These are phyloP conservation scores for Globisporangium canariense DNA, from an alignment of 352 stramenopile genomes.

Conservation along the genomic window DNA sequence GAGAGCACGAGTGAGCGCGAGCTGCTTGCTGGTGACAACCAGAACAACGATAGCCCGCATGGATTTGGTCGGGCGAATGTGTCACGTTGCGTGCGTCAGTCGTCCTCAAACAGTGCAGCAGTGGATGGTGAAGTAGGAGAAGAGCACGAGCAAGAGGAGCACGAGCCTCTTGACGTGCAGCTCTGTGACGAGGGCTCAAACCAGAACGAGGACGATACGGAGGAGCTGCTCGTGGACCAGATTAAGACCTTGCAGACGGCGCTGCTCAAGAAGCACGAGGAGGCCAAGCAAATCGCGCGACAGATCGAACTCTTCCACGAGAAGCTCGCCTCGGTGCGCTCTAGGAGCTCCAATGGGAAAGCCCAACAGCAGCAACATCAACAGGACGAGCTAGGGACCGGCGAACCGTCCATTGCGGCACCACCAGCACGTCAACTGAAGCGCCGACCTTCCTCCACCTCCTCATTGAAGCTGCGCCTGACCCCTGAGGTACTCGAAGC, in stretches of 20 bases:
- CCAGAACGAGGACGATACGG: constrained; percentile 54
- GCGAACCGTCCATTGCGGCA: neutral
- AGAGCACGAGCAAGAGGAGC: constrained; percentile 1
- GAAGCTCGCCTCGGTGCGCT: constrained; percentile 42
- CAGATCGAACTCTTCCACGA: constrained; percentile 52
- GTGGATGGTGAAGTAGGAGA: constrained; percentile 8
- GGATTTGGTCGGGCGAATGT: neutral
- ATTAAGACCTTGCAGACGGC: constrained; percentile 68
- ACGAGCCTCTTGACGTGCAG: constrained; percentile 15
- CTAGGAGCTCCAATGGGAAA: constrained; percentile 9
- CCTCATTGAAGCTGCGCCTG: constrained; percentile 39
- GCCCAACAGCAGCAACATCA: neutral
- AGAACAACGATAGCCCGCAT: constrained; percentile 14
- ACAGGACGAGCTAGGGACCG: neutral
- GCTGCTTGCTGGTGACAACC: constrained; percentile 16
- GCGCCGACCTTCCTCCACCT: constrained; percentile 3
- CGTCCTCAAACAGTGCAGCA: neutral
- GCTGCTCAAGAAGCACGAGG: constrained; percentile 74
- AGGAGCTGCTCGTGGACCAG: constrained; percentile 56
- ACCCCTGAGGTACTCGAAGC: constrained; percentile 56
- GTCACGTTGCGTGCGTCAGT: constrained; percentile 1
- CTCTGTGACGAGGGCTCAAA: constrained; percentile 40
- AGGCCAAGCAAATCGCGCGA: constrained; percentile 61
- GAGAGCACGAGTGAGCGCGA: constrained; percentile 13
- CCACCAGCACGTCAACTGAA: constrained; percentile 10